Conservation (phyloP, 2,329 filamentous ascomycete genomes). For the Botrytis porri region DNA sequence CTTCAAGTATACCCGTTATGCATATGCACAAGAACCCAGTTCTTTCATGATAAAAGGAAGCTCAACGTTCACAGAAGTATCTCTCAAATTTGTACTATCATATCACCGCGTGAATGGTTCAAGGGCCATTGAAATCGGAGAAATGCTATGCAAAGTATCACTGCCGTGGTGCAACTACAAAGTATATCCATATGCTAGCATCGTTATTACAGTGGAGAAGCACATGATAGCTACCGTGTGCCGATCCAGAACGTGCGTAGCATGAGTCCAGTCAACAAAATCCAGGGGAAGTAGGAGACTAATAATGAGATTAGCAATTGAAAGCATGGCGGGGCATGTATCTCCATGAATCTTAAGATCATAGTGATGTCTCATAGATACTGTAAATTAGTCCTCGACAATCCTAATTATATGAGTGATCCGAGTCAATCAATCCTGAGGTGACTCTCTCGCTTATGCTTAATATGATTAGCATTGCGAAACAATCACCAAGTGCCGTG, state of each 20-base stretch:
- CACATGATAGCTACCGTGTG: constrained; percentile 10
- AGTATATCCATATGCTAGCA: neutral
- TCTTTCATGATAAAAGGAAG: neutral
- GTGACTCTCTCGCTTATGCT: neutral
- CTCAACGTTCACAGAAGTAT: neutral
- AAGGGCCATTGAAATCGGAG: neutral
- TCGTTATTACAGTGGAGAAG: neutral
- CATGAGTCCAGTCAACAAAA: neutral
- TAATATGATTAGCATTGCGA: neutral
- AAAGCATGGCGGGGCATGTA: neutral
- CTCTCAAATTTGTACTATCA: neutral
- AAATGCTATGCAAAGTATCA: neutral
- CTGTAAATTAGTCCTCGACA: neutral
- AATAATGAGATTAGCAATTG: neutral
- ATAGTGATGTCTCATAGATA: constrained; percentile 1
- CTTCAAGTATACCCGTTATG: neutral
- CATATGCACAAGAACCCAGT: neutral
- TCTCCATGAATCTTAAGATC: constrained; percentile 1
- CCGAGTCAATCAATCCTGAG: neutral
- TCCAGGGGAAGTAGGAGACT: neutral
- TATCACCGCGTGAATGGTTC: neutral
- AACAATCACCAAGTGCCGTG: neutral
- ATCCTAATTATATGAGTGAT: neutral
- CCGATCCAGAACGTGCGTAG: constrained; percentile 7
- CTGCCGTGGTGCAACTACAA: neutral